These are phyloP conservation scores for Scutellaria baicalensis DNA, from an alignment of 257 asterid genomes.

Conservation along the genomic window DNA sequence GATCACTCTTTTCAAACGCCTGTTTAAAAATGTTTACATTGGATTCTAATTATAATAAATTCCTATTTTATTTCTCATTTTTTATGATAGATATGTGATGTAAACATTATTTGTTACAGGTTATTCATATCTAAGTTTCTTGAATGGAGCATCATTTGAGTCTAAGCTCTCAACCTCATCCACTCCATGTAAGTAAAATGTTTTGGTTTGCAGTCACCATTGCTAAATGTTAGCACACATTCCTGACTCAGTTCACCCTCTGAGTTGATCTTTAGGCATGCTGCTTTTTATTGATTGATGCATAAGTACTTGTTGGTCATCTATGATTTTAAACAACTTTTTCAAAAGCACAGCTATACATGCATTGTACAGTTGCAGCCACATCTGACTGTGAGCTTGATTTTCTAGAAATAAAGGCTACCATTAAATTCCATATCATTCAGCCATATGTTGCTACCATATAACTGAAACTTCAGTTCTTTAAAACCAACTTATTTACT, in stretches of 20 bases:
- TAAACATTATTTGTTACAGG: conserved; percentile 34
- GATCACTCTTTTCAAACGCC: not conserved
- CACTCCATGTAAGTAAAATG: conserved; percentile 48
- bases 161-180: conserved; percentile 49
- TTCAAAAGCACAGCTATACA: too few relatives aligned
- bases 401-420: not conserved
- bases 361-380: too few relatives aligned
- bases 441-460: not conserved
- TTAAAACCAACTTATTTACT: not conserved
- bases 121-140: conserved; percentile 45
- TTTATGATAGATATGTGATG: not conserved
- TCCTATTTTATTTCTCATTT: not conserved
- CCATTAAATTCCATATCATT: not conserved
- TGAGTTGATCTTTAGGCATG: not conserved
- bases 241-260: not conserved
- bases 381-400: not conserved
- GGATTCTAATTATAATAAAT: not conserved
- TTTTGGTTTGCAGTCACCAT: not conserved
- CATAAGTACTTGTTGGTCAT: too few relatives aligned
- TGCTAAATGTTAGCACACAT: too few relatives aligned
- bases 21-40: not conserved
- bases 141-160: conserved; percentile 74
- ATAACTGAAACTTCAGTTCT: not conserved
- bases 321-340: too few relatives aligned
- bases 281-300: too few relatives aligned